Base-by-base conservation (phyloP, 2,329 filamentous ascomycete species). In the Tolypocladium cylindrosporum region DNA sequence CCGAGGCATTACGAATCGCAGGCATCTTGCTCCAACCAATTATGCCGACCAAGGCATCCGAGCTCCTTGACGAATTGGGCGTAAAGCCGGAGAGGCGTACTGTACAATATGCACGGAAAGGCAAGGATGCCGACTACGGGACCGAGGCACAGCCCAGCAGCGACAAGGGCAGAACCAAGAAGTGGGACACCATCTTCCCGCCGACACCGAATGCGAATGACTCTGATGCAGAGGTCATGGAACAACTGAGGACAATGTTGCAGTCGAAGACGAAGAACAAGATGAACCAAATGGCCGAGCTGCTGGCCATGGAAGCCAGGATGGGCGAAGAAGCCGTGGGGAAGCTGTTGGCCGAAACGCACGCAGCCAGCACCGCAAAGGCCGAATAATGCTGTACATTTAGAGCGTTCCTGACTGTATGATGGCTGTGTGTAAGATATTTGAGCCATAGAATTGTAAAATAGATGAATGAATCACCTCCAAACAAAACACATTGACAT, bases 21-120 rank as follows among this genome's bases (percentile, higher is more conserved):
- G 90, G 87, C 16, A 96, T 99, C 64, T 77, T 97, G 53, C 76
- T 99, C 51, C 92, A 96, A 71, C 91, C 94, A 1, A 90, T 92
- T 67, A 96, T 99, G 81, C 94, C 94, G 0, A 78, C 76, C 45
- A 96, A 95, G 71, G 82, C 90, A 53, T 73, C 74, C 13, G 75
- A 83, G 63, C 72, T 97, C 39, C 80, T 99, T 0, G 88, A 96
- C 69, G 81, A 87, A 66, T 76, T 99, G 10, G 87, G 89, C 1
- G 91, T 99, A 5, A 74, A 77, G 3, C 69, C 76, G 10, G 77
- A 81, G 11, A 82, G 81, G 56, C 80, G 93, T 58, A 81, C 76
- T 0, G 81, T 91, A 60, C 75, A 80, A 21, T 81, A 84, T 68
- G 87, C 90, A 6, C 69, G 63, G 34, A 74, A 86, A 36, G 85